A percentile compares a stretch with the other conserved stretches of the same genome.
phyloP scores from a whole-genome alignment of 1,284 basidiomycete genomes.

The Cerioporus squamosus region DNA sequence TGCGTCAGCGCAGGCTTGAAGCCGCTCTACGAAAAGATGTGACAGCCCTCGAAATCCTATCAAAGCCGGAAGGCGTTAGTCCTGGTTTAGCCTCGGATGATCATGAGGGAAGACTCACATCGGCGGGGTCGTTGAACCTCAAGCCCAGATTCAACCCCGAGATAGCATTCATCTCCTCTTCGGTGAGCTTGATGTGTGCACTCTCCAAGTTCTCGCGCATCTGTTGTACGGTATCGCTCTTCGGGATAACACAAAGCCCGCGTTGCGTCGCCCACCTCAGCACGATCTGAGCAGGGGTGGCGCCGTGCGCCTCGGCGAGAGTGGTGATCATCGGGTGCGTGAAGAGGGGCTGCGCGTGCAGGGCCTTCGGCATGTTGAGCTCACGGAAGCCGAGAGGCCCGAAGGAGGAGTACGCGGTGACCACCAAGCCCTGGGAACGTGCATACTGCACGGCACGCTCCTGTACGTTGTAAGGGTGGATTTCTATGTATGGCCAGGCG shows the following conservation, averaged over 20 bases:
- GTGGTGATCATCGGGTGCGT: constrained; percentile 25
- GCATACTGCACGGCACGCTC: constrained; percentile 25
- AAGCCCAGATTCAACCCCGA: constrained; percentile 24
- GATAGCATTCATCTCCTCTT: constrained; percentile 26
- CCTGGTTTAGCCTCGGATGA: neutral
- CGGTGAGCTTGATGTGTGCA: constrained; percentile 16
- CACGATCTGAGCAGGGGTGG: constrained; percentile 28
- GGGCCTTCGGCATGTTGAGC: constrained; percentile 26
- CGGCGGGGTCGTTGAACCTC: constrained; percentile 33
- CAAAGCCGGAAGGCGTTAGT: neutral
- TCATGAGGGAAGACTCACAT: constrained; percentile 18
- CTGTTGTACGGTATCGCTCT: constrained; percentile 24
- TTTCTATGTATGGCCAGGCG: constrained; percentile 13
- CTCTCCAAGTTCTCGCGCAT: constrained; percentile 28
- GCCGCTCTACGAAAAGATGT: constrained; percentile 21
- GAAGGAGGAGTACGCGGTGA: constrained; percentile 33
- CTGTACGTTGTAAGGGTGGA: constrained; percentile 32
- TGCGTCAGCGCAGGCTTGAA: too few relatives aligned
- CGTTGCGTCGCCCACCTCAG: constrained; percentile 32
- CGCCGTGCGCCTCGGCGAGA: constrained; percentile 23
- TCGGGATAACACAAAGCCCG: constrained; percentile 30
- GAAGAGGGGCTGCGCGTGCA: constrained; percentile 27
- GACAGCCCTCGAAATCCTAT: constrained; percentile 25
- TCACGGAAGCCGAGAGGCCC: constrained; percentile 32
- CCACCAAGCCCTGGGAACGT: constrained; percentile 24